Percentiles rank a stretch among this genome's conserved stretches.
Conservation (phyloP, 78 protist species). For the Dictyostelium firmibasis region DNA sequence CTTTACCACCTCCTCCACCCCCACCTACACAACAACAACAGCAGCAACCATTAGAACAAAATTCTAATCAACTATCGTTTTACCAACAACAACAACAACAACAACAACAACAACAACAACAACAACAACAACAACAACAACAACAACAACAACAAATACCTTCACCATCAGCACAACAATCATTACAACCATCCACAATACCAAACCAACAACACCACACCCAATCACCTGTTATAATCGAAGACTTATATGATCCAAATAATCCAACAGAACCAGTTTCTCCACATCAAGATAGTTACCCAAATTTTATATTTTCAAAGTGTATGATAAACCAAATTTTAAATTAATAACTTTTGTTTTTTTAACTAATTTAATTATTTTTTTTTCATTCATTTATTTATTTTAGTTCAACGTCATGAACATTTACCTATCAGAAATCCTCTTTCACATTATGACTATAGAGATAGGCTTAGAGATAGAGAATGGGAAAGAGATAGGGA, state of each 20-base stretch:
- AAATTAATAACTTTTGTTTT: no score
- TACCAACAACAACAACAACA: neutral
- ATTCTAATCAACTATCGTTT: neutral
- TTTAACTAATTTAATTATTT: neutral
- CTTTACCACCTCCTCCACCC: neutral
- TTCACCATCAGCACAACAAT: neutral
- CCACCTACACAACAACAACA: neutral
- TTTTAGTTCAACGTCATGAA: neutral
- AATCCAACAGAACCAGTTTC: constrained; percentile 54
- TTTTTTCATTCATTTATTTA: no score
- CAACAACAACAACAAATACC: neutral
- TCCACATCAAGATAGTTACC: constrained; percentile 20
- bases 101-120: neutral
- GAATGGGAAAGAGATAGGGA: neutral
- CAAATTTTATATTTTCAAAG: constrained; percentile 30
- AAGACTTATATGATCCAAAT: constrained; percentile 19
- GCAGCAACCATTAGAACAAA: neutral
- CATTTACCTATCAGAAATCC: neutral
- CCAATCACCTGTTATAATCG: neutral
- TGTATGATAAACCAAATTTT: no score
- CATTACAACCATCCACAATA: neutral
- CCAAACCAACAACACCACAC: neutral
- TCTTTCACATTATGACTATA: neutral
- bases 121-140: constrained; percentile 17
- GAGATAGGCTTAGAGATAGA: neutral